A percentile compares a stretch with the other conserved stretches of the same genome.
Conservation (phyloP, 352 stramenopile genomes). For the Phytophthora pinifolia region DNA sequence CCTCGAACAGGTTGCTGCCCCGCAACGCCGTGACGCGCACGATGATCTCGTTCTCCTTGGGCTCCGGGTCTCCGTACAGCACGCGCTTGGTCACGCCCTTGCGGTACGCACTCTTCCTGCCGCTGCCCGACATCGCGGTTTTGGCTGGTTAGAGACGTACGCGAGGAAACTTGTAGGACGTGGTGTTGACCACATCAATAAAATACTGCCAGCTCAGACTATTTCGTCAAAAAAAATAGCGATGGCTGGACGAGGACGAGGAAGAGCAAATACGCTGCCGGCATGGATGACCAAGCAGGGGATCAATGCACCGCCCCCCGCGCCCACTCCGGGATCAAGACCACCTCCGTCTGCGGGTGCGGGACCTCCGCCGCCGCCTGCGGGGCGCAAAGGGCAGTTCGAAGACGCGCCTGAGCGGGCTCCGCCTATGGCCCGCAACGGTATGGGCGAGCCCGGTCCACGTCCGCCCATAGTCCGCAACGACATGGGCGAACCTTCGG, state of each 20-base stretch:
- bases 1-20: slow-evolving; percentile 97
- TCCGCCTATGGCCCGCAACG: slow-evolving; percentile 10
- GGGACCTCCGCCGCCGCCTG: slow-evolving; percentile 21
- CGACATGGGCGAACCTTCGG: slow-evolving; percentile 21
- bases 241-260: slow-evolving; percentile 83
- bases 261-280: slow-evolving; percentile 68
- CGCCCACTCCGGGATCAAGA: slow-evolving; percentile 7
- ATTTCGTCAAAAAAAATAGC: background rate
- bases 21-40: slow-evolving; percentile 91
- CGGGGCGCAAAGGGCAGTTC: slow-evolving; percentile 58
- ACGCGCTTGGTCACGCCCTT: slow-evolving; percentile 93
- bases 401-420: slow-evolving; percentile 52
- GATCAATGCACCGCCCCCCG: slow-evolving; percentile 14
- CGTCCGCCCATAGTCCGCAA: slow-evolving; percentile 14
- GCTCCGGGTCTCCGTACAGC: slow-evolving; percentile 90
- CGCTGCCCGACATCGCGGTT: slow-evolving; percentile 93
- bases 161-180: too few species aligned
- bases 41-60: slow-evolving; percentile 89
- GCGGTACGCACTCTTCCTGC: slow-evolving; percentile 89
- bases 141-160: too few species aligned
- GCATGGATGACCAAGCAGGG: slow-evolving; percentile 86
- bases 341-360: slow-evolving; percentile 10
- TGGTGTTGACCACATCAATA: background rate
- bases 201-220: background rate
- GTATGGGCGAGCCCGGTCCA: slow-evolving; percentile 16